Base-by-base conservation (phyloP, 345 rosid genomes). In the Bruguiera sexangula region DNA sequence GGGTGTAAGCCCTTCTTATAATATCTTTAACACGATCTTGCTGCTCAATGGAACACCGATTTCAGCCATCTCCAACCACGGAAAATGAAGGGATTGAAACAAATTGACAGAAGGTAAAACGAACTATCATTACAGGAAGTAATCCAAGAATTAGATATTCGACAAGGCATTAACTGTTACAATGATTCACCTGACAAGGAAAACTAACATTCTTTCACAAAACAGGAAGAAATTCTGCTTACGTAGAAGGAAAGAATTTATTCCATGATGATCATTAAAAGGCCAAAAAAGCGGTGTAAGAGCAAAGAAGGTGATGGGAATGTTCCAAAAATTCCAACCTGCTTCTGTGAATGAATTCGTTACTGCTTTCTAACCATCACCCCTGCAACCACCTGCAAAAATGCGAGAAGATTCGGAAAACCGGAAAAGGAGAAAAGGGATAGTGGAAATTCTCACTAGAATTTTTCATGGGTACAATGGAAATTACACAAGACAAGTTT, bases 351-450 rank as follows among this genome's bases (percentile, higher is more conserved):
- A 54, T 24, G 11, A 54, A 54, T 51, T 81, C 76, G 85, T 29
- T 63, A 69, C 70, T 84, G 79, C 72, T 80, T 84, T 85, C 90
- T 90, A 65, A 96, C 93, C 79, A 10, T 55, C 59, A 89, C 88
- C 31, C 96, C 97, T n/a, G 92, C 94, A 75, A 90, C 84, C 62
- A 91, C 92, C 97, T 88, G 83, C 81, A 76, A 68, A 71, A 59
- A 64, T 29, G 56, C 60, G 29, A 59, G 67, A 62, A 22, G 15
- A 53, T 19, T n/a, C 8, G 1, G 66, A 58, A 26, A 31, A 19
- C 8, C n/a, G 31, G 30, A 60, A 51, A 7, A 15, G 39, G 10
- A 16, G 6, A 58, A 59, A 11, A 26, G 27, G 46, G 13, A 13
- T 16, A 26, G 24, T 27, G n/a, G 21, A 31, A 65, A 31, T 20